Percentiles rank a stretch among this genome's conserved stretches.
Conservation (phyloP, 2,329 filamentous ascomycete genomes). For the Rachicladosporium sp. region DNA sequence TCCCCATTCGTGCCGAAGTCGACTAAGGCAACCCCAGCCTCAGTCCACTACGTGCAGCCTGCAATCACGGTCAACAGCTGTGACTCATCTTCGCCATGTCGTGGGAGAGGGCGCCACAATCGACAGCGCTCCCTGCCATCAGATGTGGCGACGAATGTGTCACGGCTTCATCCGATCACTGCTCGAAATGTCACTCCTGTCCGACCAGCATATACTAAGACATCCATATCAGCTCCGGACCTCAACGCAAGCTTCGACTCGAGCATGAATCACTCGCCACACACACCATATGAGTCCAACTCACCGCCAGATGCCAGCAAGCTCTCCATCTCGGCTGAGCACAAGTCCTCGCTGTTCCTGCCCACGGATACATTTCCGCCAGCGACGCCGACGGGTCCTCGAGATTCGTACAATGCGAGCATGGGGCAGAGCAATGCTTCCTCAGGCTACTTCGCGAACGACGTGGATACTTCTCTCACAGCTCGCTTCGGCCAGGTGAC, state of each 20-base stretch:
- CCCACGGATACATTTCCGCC: slow-evolving; percentile 46
- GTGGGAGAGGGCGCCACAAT: slow-evolving; percentile 2
- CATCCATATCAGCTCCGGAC: no score
- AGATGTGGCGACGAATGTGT: background rate
- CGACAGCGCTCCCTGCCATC: slow-evolving; percentile 1
- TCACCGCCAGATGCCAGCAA: slow-evolving; percentile 69
- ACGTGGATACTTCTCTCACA: slow-evolving; percentile 63
- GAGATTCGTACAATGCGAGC: slow-evolving; percentile 46
- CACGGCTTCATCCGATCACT: slow-evolving; percentile 1
- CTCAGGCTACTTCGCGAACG: slow-evolving; percentile 55
- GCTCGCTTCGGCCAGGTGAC: slow-evolving; percentile 72
- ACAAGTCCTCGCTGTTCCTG: slow-evolving; percentile 22
- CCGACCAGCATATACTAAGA: no score
- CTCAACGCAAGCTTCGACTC: no score
- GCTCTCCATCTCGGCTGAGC: slow-evolving; percentile 62
- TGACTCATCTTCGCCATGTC: no score
- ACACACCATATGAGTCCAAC: slow-evolving; percentile 65
- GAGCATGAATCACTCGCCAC: slow-evolving; percentile 24
- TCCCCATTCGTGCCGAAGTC: background rate
- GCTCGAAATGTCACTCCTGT: background rate
- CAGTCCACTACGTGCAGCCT: background rate
- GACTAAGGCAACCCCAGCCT: slow-evolving; percentile 1
- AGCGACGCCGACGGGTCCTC: slow-evolving; percentile 67
- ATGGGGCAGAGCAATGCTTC: slow-evolving; percentile 37
- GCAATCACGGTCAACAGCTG: no score